Base-by-base conservation (phyloP, 176 grass and related monocot species). In the Phyllostachys edulis region DNA sequence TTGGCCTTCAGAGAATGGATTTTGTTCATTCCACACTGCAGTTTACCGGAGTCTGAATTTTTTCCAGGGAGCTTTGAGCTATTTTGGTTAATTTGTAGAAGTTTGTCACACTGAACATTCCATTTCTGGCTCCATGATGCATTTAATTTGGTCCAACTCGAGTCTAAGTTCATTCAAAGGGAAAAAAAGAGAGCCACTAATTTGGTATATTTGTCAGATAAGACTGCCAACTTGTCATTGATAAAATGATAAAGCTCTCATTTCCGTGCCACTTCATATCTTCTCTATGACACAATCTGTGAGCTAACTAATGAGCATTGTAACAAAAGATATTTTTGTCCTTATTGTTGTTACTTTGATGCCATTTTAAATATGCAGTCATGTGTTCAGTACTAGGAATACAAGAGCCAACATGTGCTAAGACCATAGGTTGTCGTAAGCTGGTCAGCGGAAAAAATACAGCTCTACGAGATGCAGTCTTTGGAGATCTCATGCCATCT, bases 11-110 rank as follows among this genome's bases (percentile, higher is more conserved):
- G 41, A 63, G 13, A 86, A 79, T 51, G 37, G 27, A 77, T 69
- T 85, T 46, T 86, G 42, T 82, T 82, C 62, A 61, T 79, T 63
- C 61, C 66, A 61, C 46, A 77, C 7, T 85, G 54, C 3, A 11
- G 4, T 69, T 86, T 63, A 81, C 65, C 6, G 10, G 24, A 76
- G 8, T 86, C 50, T 73, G 27, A 17, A 13, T 17, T 76, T 42
- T 38, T 81, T 75, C 40, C 20, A 24, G 59, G 15, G 42, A 57
- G 18, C 17, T 72, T 64, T 41, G 11, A 52, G 69, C 34, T 84
- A 20, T 78, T 67, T 73, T 44, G 56, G 9, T 59, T 61, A 71
- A 45, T 79, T n/a, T 83, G 8, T 89, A 75, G 24, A 82, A 52
- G 42, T 71, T 69, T 61, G 10, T 6, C 20, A 24, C 11, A 6